These are phyloP conservation scores for Fusarium anthophilum DNA, from an alignment of 2,329 filamentous ascomycete genomes.

Conservation along the genomic window DNA sequence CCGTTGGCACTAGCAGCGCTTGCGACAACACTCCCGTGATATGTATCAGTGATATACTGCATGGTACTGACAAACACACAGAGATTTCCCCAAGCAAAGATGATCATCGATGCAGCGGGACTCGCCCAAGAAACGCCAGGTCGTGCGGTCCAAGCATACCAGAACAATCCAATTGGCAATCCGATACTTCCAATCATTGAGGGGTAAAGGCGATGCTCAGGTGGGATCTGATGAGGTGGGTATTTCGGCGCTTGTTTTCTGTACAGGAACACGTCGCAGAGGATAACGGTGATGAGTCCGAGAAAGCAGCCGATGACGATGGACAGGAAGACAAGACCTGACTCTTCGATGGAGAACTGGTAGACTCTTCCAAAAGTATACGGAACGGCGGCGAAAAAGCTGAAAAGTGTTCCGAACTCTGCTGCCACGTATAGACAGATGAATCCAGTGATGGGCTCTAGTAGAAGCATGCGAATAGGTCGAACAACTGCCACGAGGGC, in stretches of 20 bases:
- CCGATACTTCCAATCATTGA: slow-evolving; percentile 67
- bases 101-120: slow-evolving; percentile 60
- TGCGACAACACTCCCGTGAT: slow-evolving; percentile 63
- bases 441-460: slow-evolving; percentile 71
- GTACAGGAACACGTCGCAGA: slow-evolving; percentile 56
- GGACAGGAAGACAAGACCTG: slow-evolving; percentile 56
- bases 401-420: slow-evolving; percentile 62
- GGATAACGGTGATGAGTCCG: slow-evolving; percentile 52
- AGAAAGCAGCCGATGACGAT: slow-evolving; percentile 57
- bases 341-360: slow-evolving; percentile 54
- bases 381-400: slow-evolving; percentile 62
- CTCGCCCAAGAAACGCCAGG: slow-evolving; percentile 59
- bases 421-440: slow-evolving; percentile 60
- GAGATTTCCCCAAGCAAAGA: slow-evolving; percentile 69
- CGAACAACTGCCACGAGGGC: slow-evolving; percentile 56
- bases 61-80: slow-evolving; percentile 65
- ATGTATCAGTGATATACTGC: slow-evolving; percentile 65
- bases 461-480: slow-evolving; percentile 66
- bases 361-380: slow-evolving; percentile 59
- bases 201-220: slow-evolving; percentile 67
- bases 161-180: slow-evolving; percentile 64
- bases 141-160: slow-evolving; percentile 67
- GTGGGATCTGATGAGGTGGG: slow-evolving; percentile 52
- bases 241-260: slow-evolving; percentile 46
- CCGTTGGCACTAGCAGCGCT: slow-evolving; percentile 69